These are phyloP conservation scores for Acacia concinna DNA, from an alignment of 331 rosid species.

Conservation along the genomic window DNA sequence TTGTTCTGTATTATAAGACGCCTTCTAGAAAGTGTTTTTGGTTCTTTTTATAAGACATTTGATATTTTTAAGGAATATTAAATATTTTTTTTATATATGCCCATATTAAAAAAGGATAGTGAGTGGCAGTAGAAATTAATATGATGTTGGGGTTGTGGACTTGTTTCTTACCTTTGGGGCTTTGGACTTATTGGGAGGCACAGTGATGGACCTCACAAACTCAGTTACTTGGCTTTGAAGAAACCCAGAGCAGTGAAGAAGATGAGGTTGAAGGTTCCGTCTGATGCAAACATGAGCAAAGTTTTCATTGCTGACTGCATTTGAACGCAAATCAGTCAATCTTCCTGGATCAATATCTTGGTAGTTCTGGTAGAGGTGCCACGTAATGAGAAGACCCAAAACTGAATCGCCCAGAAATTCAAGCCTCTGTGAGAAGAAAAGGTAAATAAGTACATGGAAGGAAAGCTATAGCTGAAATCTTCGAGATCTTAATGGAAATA, in stretches of 20 bases:
- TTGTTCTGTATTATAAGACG: too few relatives aligned
- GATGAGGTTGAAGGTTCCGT: constrained; percentile 60
- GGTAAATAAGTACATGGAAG: not conserved
- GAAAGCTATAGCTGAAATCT: not conserved
- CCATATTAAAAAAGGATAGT: too few relatives aligned
- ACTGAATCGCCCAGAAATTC: constrained; percentile 79
- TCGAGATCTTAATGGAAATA: not conserved
- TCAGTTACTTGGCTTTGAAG: constrained; percentile 62
- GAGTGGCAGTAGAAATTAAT: too few relatives aligned
- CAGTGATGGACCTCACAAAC: constrained; percentile 42
- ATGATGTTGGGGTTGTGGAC: too few relatives aligned
- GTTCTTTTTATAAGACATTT: too few relatives aligned
- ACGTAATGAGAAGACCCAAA: constrained; percentile 62
- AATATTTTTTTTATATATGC: too few relatives aligned
- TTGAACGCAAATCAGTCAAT: constrained; percentile 67
- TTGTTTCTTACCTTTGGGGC: constrained; percentile 78
- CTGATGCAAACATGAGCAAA: constrained; percentile 72
- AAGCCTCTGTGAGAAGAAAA: constrained; percentile 48
- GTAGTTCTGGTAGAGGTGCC: constrained; percentile 51
- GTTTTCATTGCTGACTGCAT: constrained; percentile 64
- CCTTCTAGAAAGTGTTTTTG: too few relatives aligned
- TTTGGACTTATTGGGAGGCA: constrained; percentile 24
- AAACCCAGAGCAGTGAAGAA: constrained; percentile 58
- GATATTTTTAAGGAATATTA: too few relatives aligned
- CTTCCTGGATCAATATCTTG: constrained; percentile 63